Percentiles rank a stretch among this genome's conserved stretches.
Evolutionary conservation across 257 asterid species (phyloP).

Genomic region (Eustoma russellianum): DNA sequence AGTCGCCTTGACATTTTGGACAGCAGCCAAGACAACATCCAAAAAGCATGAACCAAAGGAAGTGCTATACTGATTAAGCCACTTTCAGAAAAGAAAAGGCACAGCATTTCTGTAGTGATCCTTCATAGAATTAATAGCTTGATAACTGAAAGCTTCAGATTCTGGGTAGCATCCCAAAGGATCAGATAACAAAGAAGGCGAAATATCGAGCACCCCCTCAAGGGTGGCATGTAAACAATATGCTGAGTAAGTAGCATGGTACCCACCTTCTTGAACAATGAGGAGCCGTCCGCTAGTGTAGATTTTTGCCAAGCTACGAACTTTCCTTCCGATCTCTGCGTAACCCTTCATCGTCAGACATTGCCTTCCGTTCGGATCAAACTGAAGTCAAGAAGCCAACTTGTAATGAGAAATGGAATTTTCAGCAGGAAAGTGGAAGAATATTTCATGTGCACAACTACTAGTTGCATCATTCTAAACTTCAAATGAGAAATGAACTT

Average conservation of each 20-base stretch:
- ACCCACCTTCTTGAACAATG: slow-evolving; percentile 95
- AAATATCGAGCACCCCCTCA: slow-evolving; percentile 70
- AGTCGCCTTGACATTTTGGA: too few species aligned
- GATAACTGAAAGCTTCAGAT: slow-evolving; percentile 38
- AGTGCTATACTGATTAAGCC: slow-evolving; percentile 1
- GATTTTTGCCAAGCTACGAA: slow-evolving; percentile 45
- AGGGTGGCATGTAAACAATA: slow-evolving; percentile 82
- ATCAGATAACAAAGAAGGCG: slow-evolving; percentile 46
- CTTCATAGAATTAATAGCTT: slow-evolving; percentile 47
- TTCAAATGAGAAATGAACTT: too few species aligned
- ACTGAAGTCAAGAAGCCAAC: slow-evolving; percentile 31
- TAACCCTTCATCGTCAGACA: slow-evolving; percentile 95
- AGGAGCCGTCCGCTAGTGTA: slow-evolving; percentile 53
- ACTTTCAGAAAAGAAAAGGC: slow-evolving; percentile 50
- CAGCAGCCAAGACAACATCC: too few species aligned
- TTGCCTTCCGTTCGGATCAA: slow-evolving; percentile 96
- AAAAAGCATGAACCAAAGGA: too few species aligned
- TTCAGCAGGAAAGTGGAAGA: neutral
- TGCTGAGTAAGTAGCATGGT: slow-evolving; percentile 84
- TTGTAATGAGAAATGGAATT: neutral
- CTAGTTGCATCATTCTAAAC: neutral
- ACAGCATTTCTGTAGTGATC: slow-evolving; percentile 29
- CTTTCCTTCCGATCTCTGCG: slow-evolving; percentile 51
- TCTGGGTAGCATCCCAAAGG: slow-evolving; percentile 84
- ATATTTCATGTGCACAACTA: neutral